Conservation (phyloP, 1,139 yeast species). For the Blastobotrys apis region DNA sequence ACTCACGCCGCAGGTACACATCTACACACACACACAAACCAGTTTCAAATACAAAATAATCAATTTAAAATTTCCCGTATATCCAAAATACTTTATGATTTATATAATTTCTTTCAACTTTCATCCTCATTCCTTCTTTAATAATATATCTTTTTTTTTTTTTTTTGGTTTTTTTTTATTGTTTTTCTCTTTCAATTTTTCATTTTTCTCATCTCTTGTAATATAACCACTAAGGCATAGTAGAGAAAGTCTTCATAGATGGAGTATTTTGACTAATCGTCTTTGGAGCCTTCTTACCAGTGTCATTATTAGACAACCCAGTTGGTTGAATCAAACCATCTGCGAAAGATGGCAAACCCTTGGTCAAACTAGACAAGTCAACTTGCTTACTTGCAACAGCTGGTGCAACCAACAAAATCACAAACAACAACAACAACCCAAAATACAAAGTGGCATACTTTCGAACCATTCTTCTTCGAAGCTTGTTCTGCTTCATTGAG, state of each 20-base stretch:
- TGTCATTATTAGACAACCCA: constrained; percentile 74
- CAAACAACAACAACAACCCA: constrained; percentile 61
- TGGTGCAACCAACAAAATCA: constrained; percentile 83
- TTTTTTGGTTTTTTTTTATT: background rate
- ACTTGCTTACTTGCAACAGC: constrained; percentile 50
- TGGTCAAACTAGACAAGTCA: constrained; percentile 22
- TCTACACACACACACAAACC: background rate
- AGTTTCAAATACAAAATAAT: background rate
- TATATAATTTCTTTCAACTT: background rate
- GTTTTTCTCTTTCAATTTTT: background rate
- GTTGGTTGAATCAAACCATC: constrained; percentile 87
- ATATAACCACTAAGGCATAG: constrained; percentile 24
- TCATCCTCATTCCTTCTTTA: constrained; percentile 6
- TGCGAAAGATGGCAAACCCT: constrained; percentile 42
- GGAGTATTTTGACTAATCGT: constrained; percentile 34
- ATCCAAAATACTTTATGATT: too few species aligned
- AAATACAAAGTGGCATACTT: constrained; percentile 86
- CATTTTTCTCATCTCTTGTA: constrained; percentile 11
- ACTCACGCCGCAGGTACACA: too few species aligned
- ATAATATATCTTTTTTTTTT: constrained; percentile 9
- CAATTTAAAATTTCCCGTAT: too few species aligned
- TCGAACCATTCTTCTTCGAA: constrained; percentile 98
- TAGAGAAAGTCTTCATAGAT: constrained; percentile 26
- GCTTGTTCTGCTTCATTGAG: constrained; percentile 93
- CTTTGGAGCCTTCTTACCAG: constrained; percentile 39